Conservation (phyloP, 371 early-diverging fungal genomes). For the Rhizopus microsporus region DNA sequence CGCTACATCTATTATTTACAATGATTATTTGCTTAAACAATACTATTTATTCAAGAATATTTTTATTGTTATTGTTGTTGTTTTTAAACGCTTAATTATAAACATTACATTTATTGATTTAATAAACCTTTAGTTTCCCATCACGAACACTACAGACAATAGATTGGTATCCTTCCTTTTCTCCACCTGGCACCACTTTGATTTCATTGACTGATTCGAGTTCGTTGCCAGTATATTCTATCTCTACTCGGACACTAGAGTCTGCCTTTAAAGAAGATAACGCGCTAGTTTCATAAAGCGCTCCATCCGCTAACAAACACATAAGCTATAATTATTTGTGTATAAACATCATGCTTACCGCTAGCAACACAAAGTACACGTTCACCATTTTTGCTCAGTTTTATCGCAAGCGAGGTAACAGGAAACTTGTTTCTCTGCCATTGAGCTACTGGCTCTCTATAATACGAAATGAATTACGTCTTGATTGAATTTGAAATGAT, state of each 20-base stretch:
- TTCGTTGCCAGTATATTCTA: conserved; percentile 45
- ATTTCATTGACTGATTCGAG: conserved; percentile 33
- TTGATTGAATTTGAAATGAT: background rate
- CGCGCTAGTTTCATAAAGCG: conserved; percentile 37
- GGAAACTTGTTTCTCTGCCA: conserved; percentile 38
- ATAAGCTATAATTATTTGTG: background rate
- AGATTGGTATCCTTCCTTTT: conserved; percentile 15
- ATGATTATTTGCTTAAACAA: no score
- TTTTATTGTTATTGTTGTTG: background rate
- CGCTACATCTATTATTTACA: no score
- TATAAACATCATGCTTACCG: conserved; percentile 20
- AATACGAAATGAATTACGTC: background rate
- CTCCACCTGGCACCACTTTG: conserved; percentile 16
- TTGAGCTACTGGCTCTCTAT: conserved; percentile 15
- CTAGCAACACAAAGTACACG: conserved; percentile 26
- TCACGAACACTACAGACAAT: conserved; percentile 36
- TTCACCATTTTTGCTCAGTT: conserved; percentile 32
- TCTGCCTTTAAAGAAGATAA: conserved; percentile 4
- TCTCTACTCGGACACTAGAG: conserved; percentile 6
- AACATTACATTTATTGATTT: conserved; percentile 5
- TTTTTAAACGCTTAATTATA: background rate
- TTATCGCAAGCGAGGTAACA: conserved; percentile 26
- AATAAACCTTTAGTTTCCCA: conserved; percentile 41
- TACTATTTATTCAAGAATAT: background rate
- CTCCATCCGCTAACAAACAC: conserved; percentile 38